phyloP scores from a whole-genome alignment of 139 green algal genomes.

The Coccomyxa sp. region DNA sequence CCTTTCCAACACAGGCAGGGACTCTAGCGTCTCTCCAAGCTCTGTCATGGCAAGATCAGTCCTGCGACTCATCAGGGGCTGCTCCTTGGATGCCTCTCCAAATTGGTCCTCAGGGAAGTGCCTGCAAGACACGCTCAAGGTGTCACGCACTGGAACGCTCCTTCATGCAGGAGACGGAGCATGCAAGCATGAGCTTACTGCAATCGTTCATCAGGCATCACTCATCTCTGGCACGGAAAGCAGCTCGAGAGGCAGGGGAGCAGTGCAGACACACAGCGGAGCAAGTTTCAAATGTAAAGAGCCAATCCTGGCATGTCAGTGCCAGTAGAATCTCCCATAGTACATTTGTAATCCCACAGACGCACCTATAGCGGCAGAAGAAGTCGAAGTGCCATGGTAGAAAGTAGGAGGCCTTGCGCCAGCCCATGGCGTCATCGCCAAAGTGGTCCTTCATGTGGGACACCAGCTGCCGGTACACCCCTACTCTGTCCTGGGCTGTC shows the following conservation, averaged over 20 bases:
- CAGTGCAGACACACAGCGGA: not conserved
- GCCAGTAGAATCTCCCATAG: not conserved
- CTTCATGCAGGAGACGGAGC: not conserved
- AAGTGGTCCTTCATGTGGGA: conserved; percentile 75
- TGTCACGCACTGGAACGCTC: conserved; percentile 3
- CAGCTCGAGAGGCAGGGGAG: not conserved
- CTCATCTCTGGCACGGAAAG: not conserved
- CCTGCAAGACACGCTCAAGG: conserved; percentile 26
- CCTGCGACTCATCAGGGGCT: conserved; percentile 65
- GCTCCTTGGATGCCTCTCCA: conserved; percentile 18
- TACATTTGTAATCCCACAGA: not conserved
- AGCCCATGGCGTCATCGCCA: conserved; percentile 60
- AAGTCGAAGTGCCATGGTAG: conserved; percentile 80
- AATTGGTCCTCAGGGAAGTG: conserved; percentile 57
- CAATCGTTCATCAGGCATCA: not conserved
- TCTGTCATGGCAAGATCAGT: conserved; percentile 36
- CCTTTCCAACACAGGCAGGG: conserved; percentile 62
- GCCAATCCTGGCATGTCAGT: not conserved
- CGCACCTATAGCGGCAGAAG: conserved; percentile 51
- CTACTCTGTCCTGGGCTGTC: conserved; percentile 64
- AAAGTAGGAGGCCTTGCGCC: conserved; percentile 74
- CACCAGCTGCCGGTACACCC: conserved; percentile 65
- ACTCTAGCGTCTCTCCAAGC: conserved; percentile 50
- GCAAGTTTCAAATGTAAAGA: too few relatives aligned
- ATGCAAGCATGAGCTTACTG: not conserved